Evolutionary conservation across 306 rosid species (phyloP).

Genomic region (Rubus idaeus): DNA sequence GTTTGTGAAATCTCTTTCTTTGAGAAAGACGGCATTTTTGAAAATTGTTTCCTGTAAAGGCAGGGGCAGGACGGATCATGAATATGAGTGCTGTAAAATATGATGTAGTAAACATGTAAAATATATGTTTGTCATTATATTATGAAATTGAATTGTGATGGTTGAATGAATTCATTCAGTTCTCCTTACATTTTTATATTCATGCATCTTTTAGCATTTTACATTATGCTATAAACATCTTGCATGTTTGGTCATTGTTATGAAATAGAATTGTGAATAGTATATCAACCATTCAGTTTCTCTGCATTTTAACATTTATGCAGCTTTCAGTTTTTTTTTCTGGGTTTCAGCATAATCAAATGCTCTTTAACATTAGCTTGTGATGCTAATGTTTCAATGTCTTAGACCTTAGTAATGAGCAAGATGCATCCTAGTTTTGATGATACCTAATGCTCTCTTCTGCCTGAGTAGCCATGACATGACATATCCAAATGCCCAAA

Average conservation of each 20-base stretch:
- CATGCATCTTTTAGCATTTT: too few species aligned
- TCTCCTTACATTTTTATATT: not conserved
- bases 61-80: not conserved
- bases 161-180: not conserved
- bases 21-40: not conserved
- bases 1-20: not conserved
- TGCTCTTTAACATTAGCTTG: too few species aligned
- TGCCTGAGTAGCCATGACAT: too few species aligned
- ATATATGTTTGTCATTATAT: not conserved
- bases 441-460: not conserved
- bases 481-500: not conserved
- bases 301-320: not conserved
- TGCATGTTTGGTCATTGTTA: not conserved
- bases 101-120: not conserved
- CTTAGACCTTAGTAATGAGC: not conserved
- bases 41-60: not conserved
- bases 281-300: not conserved
- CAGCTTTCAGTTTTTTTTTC: not conserved
- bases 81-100: not conserved
- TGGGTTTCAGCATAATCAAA: not conserved
- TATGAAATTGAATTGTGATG: too few species aligned
- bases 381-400: not conserved
- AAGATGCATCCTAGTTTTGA: not conserved
- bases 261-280: not conserved
- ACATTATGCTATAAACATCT: too few species aligned